A percentile compares a stretch with the other conserved stretches of the same genome.
Conservation (phyloP, 2,329 filamentous ascomycete species). For the Sordariomycetes sp. region DNA sequence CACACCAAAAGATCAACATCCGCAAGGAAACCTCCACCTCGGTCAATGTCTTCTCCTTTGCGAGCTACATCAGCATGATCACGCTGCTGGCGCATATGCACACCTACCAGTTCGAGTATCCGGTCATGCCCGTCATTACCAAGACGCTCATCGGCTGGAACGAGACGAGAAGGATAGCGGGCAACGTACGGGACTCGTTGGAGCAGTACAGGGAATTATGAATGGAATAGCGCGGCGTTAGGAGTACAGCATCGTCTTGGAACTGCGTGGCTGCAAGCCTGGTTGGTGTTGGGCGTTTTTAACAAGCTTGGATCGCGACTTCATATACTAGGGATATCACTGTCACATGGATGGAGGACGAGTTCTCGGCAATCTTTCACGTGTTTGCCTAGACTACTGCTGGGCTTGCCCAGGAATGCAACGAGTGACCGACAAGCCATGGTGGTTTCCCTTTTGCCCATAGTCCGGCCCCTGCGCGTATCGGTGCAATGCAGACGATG, state of each 20-base stretch:
- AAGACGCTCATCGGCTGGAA: slow-evolving; percentile 18
- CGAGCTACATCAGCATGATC: slow-evolving; percentile 68
- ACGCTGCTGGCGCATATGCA: slow-evolving; percentile 60
- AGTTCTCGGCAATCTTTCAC: slow-evolving; percentile 1
- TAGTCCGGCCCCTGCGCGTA: slow-evolving; percentile 14
- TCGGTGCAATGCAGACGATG: not conserved
- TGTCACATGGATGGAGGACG: not conserved
- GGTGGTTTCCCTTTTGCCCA: slow-evolving; percentile 16
- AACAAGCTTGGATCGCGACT: no score
- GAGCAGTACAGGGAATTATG: slow-evolving; percentile 19
- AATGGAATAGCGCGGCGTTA: no score
- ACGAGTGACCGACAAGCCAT: slow-evolving; percentile 24
- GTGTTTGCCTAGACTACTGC: slow-evolving; percentile 23
- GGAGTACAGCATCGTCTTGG: no score
- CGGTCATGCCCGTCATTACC: slow-evolving; percentile 46
- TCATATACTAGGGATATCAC: not conserved
- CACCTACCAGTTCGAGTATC: slow-evolving; percentile 50
- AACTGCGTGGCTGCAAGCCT: no score
- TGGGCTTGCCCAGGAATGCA: slow-evolving; percentile 19
- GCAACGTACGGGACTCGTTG: slow-evolving; percentile 17
- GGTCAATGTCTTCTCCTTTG: slow-evolving; percentile 68
- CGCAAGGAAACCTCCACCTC: slow-evolving; percentile 70
- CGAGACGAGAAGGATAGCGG: slow-evolving; percentile 15
- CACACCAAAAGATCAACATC: slow-evolving; percentile 70
- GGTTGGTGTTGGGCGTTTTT: no score